A percentile compares a stretch with the other conserved stretches of the same genome.
Evolutionary conservation across 2,329 filamentous ascomycete species (phyloP).

Genomic region (Zalaria sp.): DNA sequence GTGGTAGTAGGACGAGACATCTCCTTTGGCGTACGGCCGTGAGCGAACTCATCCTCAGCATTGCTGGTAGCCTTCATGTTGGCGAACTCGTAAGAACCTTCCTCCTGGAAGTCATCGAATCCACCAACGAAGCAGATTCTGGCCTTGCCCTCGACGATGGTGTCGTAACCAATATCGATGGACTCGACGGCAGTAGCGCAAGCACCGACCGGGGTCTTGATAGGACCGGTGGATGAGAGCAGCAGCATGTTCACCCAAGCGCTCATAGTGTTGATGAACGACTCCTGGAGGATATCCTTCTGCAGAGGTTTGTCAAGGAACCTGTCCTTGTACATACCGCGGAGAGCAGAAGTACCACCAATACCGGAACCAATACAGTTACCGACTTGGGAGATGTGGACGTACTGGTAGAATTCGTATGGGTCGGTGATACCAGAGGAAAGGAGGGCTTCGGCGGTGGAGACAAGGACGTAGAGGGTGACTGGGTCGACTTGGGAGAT

Average conservation of each 20-base stretch:
- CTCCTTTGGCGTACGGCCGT: slow-evolving; percentile 87
- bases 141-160: slow-evolving; percentile 95
- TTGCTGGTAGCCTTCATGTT: slow-evolving; percentile 99
- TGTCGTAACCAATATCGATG: slow-evolving; percentile 94
- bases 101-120: slow-evolving; percentile 98
- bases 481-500: slow-evolving; percentile 95
- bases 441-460: slow-evolving; percentile 80
- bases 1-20: slow-evolving; percentile 98
- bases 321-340: slow-evolving; percentile 96
- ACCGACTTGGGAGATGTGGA: slow-evolving; percentile 92
- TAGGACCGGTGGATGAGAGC: slow-evolving; percentile 89
- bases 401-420: slow-evolving; percentile 99
- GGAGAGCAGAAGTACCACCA: slow-evolving; percentile 80
- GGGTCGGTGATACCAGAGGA: slow-evolving; percentile 94
- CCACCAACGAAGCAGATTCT: slow-evolving; percentile 95
- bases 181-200: slow-evolving; percentile 97
- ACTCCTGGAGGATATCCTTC: slow-evolving; percentile 98
- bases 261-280: slow-evolving; percentile 99
- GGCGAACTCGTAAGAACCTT: slow-evolving; percentile 98
- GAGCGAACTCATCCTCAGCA: slow-evolving; percentile 87
- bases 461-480: slow-evolving; percentile 87
- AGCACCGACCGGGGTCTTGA: slow-evolving; percentile 96
- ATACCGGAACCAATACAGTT: slow-evolving; percentile 98
- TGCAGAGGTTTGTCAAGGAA: slow-evolving; percentile 95
- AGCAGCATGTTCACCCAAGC: slow-evolving; percentile 99